Base-by-base conservation (phyloP, 495 filamentous ascomycete species). In the Pseudoneurospora amorphoporcata region DNA sequence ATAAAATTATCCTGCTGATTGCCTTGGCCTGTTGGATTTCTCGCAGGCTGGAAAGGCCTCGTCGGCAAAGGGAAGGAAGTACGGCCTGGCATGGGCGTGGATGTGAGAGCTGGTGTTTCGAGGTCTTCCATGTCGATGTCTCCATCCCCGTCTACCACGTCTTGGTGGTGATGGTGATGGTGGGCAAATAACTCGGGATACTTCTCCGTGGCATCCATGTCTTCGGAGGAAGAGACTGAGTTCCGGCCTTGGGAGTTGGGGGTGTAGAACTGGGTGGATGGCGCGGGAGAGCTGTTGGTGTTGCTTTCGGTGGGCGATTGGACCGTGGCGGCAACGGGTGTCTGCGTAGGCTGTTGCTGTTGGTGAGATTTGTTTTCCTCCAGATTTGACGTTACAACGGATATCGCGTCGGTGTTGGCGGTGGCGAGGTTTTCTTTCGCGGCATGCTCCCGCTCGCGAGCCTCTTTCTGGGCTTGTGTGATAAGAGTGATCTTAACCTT, bases 401-500 rank as follows among this genome's bases (percentile, higher is more conserved):
- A 65, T 12, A 79, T 70, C 35, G 75, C 70, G 23, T 80, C 75
- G 19, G 71, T 68, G 14, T 75, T 71, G 72, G 75, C 74, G 39
- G 75, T 73, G 39, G 77, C 72, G 65, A 61, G 4, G 12, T 61
- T 65, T 17, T 35, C 53, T 35, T 81, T 79, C 16, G 73, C 73
- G 4, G 69, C 8, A 3, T 76, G 75, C 72, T 81, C 79, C 61
- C 78, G 78, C 43, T 84, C 77, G 5, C 80, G 78, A 7, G 87
- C 87, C 41, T 92, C 91, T 71, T 90, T 86, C 76, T 92, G 90
- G 72, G 93, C 89, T 35, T 90, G 88, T 0, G 91, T 88, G 0
- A 92, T 84, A 47, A 95, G 83, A 58, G 89, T 92, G 68, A 96
- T 84, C 76, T 90, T 94, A 75, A 96, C 89, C 75, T 89, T 91